Conservation (phyloP, 768 basidiomycete species). For the Leccinum variicolor region DNA sequence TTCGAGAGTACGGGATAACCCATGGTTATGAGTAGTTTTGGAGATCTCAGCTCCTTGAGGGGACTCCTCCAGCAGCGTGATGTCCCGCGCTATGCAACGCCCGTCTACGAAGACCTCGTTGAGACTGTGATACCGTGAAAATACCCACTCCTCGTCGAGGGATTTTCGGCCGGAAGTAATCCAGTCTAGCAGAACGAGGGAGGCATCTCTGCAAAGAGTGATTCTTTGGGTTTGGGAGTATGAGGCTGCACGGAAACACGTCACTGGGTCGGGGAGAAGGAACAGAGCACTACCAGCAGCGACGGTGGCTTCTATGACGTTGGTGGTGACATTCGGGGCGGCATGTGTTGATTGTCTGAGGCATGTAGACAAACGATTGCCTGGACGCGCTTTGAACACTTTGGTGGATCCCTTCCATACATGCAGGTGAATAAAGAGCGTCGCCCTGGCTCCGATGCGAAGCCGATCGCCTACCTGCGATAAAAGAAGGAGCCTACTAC, state of each 20-base stretch:
- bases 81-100: conserved; percentile 69
- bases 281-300: conserved; percentile 56
- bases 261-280: conserved; percentile 89
- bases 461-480: conserved; percentile 66
- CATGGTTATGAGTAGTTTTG: conserved; percentile 10
- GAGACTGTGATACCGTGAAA: conserved; percentile 76
- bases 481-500: conserved; percentile 64
- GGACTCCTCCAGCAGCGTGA: conserved; percentile 65
- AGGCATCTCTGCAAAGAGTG: conserved; percentile 54
- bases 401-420: conserved; percentile 80
- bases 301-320: conserved; percentile 60
- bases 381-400: conserved; percentile 79
- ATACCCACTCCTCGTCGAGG: conserved; percentile 86
- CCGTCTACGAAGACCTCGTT: conserved; percentile 79
- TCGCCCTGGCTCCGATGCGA: neutral
- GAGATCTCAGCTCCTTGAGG: conserved; percentile 5
- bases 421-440: neutral
- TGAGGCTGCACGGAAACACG: conserved; percentile 80
- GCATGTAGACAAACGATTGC: conserved; percentile 51
- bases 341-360: conserved; percentile 10
- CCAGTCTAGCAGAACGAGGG: conserved; percentile 84
- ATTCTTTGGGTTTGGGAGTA: conserved; percentile 87
- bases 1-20: conserved; percentile 46
- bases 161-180: conserved; percentile 83
- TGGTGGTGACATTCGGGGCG: conserved; percentile 43